These are phyloP conservation scores for Peltaster fructicola DNA, from an alignment of 2,329 filamentous ascomycete genomes.

Conservation along the genomic window DNA sequence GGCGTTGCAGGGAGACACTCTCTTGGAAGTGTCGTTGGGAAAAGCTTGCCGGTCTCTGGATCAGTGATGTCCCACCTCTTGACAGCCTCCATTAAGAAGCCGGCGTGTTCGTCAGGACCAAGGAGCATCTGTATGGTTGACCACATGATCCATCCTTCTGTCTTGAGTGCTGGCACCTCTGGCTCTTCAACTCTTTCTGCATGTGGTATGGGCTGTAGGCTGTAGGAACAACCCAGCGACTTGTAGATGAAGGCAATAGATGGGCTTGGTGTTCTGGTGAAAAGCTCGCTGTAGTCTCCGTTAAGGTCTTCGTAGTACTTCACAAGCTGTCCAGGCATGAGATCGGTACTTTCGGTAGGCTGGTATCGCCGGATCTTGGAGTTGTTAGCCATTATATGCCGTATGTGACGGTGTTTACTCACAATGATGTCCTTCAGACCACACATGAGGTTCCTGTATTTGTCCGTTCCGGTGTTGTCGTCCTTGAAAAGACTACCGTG, in stretches of 20 bases:
- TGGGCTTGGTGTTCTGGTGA: slow-evolving; percentile 53
- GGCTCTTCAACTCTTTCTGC: slow-evolving; percentile 52
- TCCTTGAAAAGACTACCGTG: slow-evolving; percentile 30
- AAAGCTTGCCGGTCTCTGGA: slow-evolving; percentile 41
- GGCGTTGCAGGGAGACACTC: slow-evolving; percentile 52
- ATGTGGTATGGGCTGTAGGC: slow-evolving; percentile 38
- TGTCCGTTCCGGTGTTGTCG: slow-evolving; percentile 33
- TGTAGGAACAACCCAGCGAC: slow-evolving; percentile 77
- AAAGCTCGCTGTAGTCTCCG: slow-evolving; percentile 41
- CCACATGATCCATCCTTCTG: slow-evolving; percentile 79
- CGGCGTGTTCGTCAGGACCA: slow-evolving; percentile 72
- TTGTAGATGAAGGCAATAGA: slow-evolving; percentile 87
- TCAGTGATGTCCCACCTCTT: slow-evolving; percentile 59
- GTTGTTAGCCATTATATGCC: slow-evolving; percentile 4
- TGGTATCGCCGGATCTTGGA: slow-evolving; percentile 25
- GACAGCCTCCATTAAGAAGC: slow-evolving; percentile 66
- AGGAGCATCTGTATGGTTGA: slow-evolving; percentile 80
- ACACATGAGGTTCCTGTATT: slow-evolving; percentile 27
- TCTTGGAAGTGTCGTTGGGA: slow-evolving; percentile 46
- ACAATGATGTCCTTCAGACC: slow-evolving; percentile 32
- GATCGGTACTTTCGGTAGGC: slow-evolving; percentile 25
- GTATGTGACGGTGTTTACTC: slow-evolving; percentile 4
- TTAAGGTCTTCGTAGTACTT: slow-evolving; percentile 31
- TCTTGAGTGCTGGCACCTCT: slow-evolving; percentile 64
- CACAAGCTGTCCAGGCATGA: slow-evolving; percentile 31